phyloP scores from a whole-genome alignment of 805 yeast species.

The Saccharomycopsis schoenii region DNA sequence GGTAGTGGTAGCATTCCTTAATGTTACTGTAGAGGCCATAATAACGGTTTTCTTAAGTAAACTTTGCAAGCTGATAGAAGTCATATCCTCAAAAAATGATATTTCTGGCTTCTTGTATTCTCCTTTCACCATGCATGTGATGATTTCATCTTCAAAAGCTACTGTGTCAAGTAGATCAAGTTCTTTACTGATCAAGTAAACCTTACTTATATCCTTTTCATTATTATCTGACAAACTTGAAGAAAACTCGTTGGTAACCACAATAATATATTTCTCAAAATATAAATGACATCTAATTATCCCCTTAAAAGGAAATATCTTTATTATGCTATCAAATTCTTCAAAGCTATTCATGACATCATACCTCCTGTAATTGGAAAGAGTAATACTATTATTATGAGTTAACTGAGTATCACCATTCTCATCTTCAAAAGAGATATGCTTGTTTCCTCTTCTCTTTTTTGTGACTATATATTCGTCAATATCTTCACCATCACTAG shows the following conservation, averaged over 20 bases:
- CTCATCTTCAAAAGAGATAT: background rate
- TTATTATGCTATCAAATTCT: background rate
- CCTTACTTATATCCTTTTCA: background rate
- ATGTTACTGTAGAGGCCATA: background rate
- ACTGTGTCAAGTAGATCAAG: background rate
- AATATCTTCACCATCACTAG: background rate
- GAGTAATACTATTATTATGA: background rate
- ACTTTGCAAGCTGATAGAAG: conserved; percentile 12
- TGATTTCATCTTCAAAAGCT: background rate
- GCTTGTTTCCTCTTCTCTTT: background rate
- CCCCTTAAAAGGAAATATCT: background rate
- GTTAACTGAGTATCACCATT: too few relatives aligned
- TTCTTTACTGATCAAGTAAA: background rate
- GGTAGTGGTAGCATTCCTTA: background rate
- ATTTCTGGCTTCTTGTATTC: background rate
- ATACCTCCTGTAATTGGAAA: background rate
- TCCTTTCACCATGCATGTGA: background rate
- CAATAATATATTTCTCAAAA: background rate
- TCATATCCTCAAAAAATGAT: conserved; percentile 13
- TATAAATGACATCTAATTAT: background rate
- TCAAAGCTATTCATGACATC: background rate
- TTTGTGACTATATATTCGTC: background rate
- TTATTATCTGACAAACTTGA: background rate
- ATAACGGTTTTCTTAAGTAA: conserved; percentile 8
- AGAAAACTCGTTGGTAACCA: conserved; percentile 1